Conservation (phyloP, 2,329 filamentous ascomycete species). For the Alternaria sp. region DNA sequence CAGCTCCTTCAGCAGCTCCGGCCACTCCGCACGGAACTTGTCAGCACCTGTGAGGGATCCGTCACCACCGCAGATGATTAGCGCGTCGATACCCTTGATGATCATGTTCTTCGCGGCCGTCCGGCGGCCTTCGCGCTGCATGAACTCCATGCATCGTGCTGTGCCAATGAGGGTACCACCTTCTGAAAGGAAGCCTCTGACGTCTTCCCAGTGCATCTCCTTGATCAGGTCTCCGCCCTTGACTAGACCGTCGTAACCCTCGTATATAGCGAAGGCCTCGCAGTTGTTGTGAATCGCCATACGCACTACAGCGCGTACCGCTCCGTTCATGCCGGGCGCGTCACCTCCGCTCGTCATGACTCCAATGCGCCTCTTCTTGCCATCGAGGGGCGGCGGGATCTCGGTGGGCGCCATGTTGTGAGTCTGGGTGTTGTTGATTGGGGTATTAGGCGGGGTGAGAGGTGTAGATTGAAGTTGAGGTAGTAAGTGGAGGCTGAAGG, state of each 20-base stretch:
- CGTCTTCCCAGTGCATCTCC: slow-evolving; percentile 89
- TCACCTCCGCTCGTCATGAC: slow-evolving; percentile 96
- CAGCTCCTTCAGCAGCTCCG: slow-evolving; percentile 82
- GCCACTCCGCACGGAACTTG: slow-evolving; percentile 91
- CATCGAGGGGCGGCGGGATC: slow-evolving; percentile 45
- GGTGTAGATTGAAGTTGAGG: background rate
- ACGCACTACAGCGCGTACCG: slow-evolving; percentile 87
- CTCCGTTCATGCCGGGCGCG: slow-evolving; percentile 93
- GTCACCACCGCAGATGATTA: slow-evolving; percentile 97
- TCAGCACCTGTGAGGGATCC: slow-evolving; percentile 90
- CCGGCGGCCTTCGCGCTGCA: slow-evolving; percentile 82
- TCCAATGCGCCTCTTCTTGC: slow-evolving; percentile 72
- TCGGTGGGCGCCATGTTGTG: slow-evolving; percentile 38
- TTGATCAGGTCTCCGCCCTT: slow-evolving; percentile 86
- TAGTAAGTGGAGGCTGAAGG: slow-evolving; percentile 10
- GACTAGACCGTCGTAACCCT: slow-evolving; percentile 95
- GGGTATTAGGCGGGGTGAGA: slow-evolving; percentile 5
- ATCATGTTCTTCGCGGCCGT: slow-evolving; percentile 94
- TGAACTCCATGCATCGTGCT: slow-evolving; percentile 90
- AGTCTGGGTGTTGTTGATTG: slow-evolving; percentile 5
- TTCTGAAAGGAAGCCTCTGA: slow-evolving; percentile 90
- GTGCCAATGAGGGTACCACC: slow-evolving; percentile 97
- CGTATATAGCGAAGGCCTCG: slow-evolving; percentile 66
- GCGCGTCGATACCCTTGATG: slow-evolving; percentile 87
- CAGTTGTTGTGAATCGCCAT: slow-evolving; percentile 80